Evolutionary conservation across 139 green algal species (phyloP), one percentile per base, ranked within the genome.

Genomic region (Trebouxia sp.): DNA sequence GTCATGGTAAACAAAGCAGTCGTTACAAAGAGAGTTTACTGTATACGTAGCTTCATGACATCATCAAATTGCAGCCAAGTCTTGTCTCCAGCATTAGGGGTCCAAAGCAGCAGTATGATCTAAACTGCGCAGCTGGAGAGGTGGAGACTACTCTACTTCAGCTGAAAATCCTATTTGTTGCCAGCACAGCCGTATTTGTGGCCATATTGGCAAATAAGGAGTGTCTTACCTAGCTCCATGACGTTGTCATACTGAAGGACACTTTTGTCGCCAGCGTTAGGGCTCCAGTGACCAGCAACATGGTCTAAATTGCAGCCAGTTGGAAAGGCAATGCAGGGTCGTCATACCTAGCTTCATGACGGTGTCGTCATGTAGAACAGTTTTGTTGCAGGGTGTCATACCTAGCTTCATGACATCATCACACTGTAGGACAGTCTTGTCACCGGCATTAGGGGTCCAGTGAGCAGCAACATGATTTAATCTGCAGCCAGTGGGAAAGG

Each of bases 351-450:
- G 93, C 50, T 80, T 87, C 12, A 96, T 86, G 65, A 97, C 91
- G 5, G 62, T 85, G 85, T 96, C 85, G 85, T 99, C 97, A n/a
- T n/a, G n/a, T n/a, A n/a, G n/a, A n/a, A n/a, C n/a, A n/a, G n/a
- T n/a, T n/a, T n/a, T n/a, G n/a, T n/a, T n/a, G n/a, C n/a, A n/a
- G n/a, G n/a, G n/a, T n/a, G n/a, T n/a, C n/a, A n/a, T n/a, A n/a
- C n/a, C n/a, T n/a, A 99, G 83, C 91, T 99, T n/a, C n/a, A n/a
- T n/a, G n/a, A 99, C 97, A 87, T 99, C 94, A 74, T 98, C 91
- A 75, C 98, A 97, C 75, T 93, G 77, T 82, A 99, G 90, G 77
- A 99, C 96, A 30, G 96, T 99, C 84, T 97, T 97, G 89, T 99
- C 96, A 2, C 96, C 96, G 0, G 85, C 87, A 85, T 99, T 99